A percentile compares a stretch with the other conserved stretches of the same genome.
phyloP scores from a whole-genome alignment of 139 green algal species.

The Micromonas commoda region DNA sequence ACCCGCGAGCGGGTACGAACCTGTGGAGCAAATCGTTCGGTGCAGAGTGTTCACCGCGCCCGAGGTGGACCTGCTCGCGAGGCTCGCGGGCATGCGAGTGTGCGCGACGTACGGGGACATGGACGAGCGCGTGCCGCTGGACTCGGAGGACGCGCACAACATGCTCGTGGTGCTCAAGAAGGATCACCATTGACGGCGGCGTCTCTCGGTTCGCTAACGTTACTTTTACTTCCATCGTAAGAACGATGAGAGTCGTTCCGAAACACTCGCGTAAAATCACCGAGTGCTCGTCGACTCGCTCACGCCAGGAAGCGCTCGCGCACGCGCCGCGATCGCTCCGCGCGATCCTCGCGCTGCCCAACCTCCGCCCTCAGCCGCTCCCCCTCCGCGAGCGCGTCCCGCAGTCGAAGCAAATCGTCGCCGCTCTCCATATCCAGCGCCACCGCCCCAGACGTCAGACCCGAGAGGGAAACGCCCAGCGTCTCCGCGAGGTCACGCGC shows the following conservation, averaged over 20 bases:
- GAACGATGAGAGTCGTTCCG: too few species aligned
- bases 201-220: too few species aligned
- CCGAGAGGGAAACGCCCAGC: neutral
- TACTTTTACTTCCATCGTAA: too few species aligned
- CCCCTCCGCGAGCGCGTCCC: neutral
- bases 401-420: neutral
- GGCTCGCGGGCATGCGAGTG: neutral
- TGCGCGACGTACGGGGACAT: constrained; percentile 5
- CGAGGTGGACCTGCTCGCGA: neutral
- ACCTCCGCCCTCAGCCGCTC: neutral
- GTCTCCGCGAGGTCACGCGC: neutral
- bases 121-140: neutral
- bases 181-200: too few species aligned
- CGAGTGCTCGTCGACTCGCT: too few species aligned
- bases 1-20: neutral
- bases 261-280: too few species aligned
- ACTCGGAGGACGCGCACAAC: constrained; percentile 20
- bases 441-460: neutral
- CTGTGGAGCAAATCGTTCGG: neutral
- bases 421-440: neutral
- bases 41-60: constrained; percentile 18
- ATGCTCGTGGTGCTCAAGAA: neutral
- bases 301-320: too few species aligned
- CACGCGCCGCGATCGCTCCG: too few species aligned
- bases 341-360: too few species aligned